These are phyloP conservation scores for Sphaceloma murrayae DNA, from an alignment of 2,329 filamentous ascomycete genomes.

Conservation along the genomic window DNA sequence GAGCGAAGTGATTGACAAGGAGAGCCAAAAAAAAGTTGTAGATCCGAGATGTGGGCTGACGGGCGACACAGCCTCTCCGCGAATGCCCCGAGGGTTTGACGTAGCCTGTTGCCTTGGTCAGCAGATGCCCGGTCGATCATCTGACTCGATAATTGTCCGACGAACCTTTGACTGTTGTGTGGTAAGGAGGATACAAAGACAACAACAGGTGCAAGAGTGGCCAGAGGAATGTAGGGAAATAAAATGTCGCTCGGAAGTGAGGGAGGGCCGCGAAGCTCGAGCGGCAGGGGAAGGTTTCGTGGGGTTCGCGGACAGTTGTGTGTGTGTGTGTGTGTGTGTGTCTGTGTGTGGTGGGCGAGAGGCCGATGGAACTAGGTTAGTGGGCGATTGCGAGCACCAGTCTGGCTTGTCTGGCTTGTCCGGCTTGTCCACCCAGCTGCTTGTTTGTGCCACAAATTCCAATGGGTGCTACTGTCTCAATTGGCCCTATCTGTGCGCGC, in stretches of 20 bases:
- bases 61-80: constrained; percentile 12
- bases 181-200: constrained; percentile 1
- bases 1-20: constrained; percentile 2
- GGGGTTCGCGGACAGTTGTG: constrained; percentile 13
- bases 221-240: constrained; percentile 5
- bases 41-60: constrained; percentile 11
- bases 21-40: constrained; percentile 12
- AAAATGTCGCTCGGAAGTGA: constrained; percentile 13
- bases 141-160: background rate
- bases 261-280: constrained; percentile 13
- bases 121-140: constrained; percentile 2
- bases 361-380: constrained; percentile 11
- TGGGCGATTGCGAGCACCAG: constrained; percentile 11
- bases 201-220: background rate
- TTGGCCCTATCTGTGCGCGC: constrained; percentile 15
- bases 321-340: too few relatives aligned
- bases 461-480: constrained; percentile 12
- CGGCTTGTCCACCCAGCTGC: constrained; percentile 4
- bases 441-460: constrained; percentile 16
- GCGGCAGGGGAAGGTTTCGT: constrained; percentile 17
- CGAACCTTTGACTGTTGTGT: background rate
- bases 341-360: too few relatives aligned
- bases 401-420: constrained; percentile 10
- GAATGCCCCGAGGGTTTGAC: constrained; percentile 8
- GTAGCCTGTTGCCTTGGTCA: constrained; percentile 13